phyloP scores from a whole-genome alignment of 139 green algal genomes.

The Tetraselmis striata region DNA sequence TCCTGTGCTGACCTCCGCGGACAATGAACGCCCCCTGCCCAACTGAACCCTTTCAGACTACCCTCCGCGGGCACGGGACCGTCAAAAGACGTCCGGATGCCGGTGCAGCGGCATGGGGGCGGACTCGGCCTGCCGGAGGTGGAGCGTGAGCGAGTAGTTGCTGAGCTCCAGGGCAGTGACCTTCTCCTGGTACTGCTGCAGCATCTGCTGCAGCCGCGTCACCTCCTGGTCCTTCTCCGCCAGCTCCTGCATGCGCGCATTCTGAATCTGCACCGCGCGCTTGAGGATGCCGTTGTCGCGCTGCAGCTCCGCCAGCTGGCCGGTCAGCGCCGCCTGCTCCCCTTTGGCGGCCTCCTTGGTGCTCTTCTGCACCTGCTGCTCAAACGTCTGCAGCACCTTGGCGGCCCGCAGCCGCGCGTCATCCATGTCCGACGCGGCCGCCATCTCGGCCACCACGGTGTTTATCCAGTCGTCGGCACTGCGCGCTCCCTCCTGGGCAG shows the following conservation, averaged over 20 bases:
- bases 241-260: constrained; percentile 47
- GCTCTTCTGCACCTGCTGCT: constrained; percentile 40
- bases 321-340: constrained; percentile 22
- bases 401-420: constrained; percentile 53
- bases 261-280: constrained; percentile 75
- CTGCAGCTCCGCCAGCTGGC: constrained; percentile 35
- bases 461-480: constrained; percentile 69
- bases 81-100: constrained; percentile 58
- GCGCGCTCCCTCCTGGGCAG: constrained; percentile 11
- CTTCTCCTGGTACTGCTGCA: constrained; percentile 55
- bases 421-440: constrained; percentile 45
- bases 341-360: constrained; percentile 14
- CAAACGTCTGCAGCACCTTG: constrained; percentile 59
- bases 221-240: constrained; percentile 39
- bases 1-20: too few relatives aligned
- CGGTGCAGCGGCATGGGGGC: constrained; percentile 8
- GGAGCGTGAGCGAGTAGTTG: constrained; percentile 70
- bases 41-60: too few relatives aligned
- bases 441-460: constrained; percentile 66
- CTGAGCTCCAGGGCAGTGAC: constrained; percentile 56
- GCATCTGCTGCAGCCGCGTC: constrained; percentile 30
- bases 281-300: constrained; percentile 71
- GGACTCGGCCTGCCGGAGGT: constrained; percentile 55
- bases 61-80: too few relatives aligned
- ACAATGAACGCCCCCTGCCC: too few relatives aligned